These are phyloP conservation scores for Russula ochroleuca DNA, from an alignment of 768 basidiomycete species.

Conservation along the genomic window DNA sequence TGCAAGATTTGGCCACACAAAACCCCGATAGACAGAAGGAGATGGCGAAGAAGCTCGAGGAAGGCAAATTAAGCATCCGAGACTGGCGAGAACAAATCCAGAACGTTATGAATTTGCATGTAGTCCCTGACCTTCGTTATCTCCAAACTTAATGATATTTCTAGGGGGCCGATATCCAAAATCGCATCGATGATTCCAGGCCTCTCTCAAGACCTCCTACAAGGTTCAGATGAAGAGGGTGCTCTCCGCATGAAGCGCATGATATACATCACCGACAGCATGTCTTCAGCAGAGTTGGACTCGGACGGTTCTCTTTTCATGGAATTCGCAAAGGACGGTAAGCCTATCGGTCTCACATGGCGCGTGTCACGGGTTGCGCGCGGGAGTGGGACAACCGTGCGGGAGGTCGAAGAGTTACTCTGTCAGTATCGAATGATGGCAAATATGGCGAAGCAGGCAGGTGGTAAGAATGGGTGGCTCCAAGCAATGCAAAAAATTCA, in stretches of 20 bases:
- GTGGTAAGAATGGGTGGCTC: conserved; percentile 94
- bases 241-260: conserved; percentile 89
- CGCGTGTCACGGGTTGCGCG: conserved; percentile 85
- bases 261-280: conserved; percentile 98
- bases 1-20: conserved; percentile 91
- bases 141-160: conserved; percentile 17
- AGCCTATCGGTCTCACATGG: conserved; percentile 83
- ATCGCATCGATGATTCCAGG: conserved; percentile 99
- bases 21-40: conserved; percentile 97
- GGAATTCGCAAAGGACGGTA: conserved; percentile 76
- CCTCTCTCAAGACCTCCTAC: conserved; percentile 83
- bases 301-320: conserved; percentile 92
- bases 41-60: conserved; percentile 95
- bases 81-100: conserved; percentile 98
- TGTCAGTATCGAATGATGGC: conserved; percentile 99
- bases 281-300: conserved; percentile 91
- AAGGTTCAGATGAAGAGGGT: conserved; percentile 93
- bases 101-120: conserved; percentile 96
- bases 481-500: conserved; percentile 94
- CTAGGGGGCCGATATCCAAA: conserved; percentile 96
- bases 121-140: conserved; percentile 27
- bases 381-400: conserved; percentile 90
- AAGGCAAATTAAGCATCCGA: conserved; percentile 93
- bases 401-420: conserved; percentile 96
- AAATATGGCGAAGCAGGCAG: conserved; percentile 97